Evolutionary conservation across 2,329 filamentous ascomycete genomes (phyloP), one percentile per base, ranked within the genome.

Genomic region (Alternaria conjuncta): DNA sequence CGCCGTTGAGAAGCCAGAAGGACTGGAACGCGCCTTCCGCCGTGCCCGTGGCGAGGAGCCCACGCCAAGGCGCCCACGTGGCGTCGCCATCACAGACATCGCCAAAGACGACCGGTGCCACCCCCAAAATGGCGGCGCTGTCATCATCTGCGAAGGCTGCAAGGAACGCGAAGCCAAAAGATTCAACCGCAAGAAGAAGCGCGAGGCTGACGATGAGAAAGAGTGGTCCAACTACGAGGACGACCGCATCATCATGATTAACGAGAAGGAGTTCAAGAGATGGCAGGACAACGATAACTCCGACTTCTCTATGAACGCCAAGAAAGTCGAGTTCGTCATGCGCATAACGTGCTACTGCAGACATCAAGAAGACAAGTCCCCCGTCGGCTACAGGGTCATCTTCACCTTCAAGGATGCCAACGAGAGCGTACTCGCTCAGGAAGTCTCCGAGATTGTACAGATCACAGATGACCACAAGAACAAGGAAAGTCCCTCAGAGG

Each of bases 401-500:
- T 97, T 98, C 80, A 98, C 95, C 1, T 86, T 99, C 74, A 97
- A 94, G 76, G 93, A 97, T 79, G 88, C 88, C 75, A 83, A 88
- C 67, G 92, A 90, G 71, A 89, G 89, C 47, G 83, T 97, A 30
- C 83, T 98, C 46, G 92, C 93, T 7, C 95, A 99, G 80, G 89
- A 90, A 56, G 90, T 97, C 68, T 78, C 77, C 5, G 75, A 78
- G 93, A 93, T 20, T 89, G 97, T 98, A 68, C 95, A 97, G 87
- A 97, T 98, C 67, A 98, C 96, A 1, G 95, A 99, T 77, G 95
- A 99, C 75, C 95, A 98, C 83, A 98, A 98, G 83, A 97, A 79
- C 69, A 77, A 76, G 65, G 75, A 79, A 55, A 63, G 63, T 23
- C 64, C 74, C 21, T 54, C 69, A 10, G 74, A 76, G 13, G 50